Evolutionary conservation across 2,329 filamentous ascomycete genomes (phyloP).

Genomic region (Blumeriella jaapii): DNA sequence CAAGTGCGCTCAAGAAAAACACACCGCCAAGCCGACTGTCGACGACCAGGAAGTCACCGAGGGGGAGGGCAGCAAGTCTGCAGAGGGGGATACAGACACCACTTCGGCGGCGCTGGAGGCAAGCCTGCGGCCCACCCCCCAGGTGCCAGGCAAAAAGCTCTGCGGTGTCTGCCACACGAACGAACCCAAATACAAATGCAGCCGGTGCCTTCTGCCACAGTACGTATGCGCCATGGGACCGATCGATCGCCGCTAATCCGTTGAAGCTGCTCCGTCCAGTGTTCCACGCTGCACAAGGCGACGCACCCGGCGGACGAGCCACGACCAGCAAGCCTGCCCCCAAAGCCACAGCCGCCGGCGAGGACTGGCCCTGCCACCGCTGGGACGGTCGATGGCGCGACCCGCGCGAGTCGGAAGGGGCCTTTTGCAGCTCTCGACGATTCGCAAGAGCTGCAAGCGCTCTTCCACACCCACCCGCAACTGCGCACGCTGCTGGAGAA

Average conservation of each 20-base stretch:
- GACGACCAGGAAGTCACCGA: too few species aligned
- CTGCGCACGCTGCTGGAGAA: conserved; percentile 36
- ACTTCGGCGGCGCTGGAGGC: not conserved
- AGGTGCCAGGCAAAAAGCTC: conserved; percentile 27
- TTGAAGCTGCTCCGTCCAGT: conserved; percentile 45
- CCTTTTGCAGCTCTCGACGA: conserved; percentile 42
- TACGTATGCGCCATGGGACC: conserved; percentile 29
- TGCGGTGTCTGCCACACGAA: conserved; percentile 43
- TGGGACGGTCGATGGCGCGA: conserved; percentile 19
- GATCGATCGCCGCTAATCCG: conserved; percentile 5
- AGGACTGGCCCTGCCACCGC: conserved; percentile 7
- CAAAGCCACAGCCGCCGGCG: conserved; percentile 7
- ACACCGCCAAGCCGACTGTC: too few species aligned
- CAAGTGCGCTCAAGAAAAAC: too few species aligned
- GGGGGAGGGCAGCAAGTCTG: not conserved
- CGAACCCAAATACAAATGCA: conserved; percentile 50
- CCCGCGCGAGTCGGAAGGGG: conserved; percentile 22
- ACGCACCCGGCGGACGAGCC: conserved; percentile 18
- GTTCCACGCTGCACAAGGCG: conserved; percentile 40
- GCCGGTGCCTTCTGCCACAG: conserved; percentile 47
- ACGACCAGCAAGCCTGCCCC: conserved; percentile 5
- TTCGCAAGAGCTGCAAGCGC: conserved; percentile 36
- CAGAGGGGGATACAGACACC: not conserved
- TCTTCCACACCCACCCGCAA: conserved; percentile 42
- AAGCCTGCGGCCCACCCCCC: not conserved